phyloP scores from a whole-genome alignment of 768 basidiomycete species.

The Calocybe indica region DNA sequence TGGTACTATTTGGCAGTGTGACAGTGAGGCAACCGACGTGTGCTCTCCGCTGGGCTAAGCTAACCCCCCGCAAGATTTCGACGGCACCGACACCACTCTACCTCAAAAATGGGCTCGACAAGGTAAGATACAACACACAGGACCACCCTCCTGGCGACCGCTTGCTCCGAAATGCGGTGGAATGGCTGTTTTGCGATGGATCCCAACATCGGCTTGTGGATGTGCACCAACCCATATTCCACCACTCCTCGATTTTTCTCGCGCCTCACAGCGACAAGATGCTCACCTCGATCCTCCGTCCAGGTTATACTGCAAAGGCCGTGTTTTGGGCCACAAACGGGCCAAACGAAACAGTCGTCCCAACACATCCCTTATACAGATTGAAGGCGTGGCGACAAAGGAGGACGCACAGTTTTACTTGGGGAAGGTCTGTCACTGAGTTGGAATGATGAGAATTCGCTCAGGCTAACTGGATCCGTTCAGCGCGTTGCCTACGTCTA shows the following conservation, averaged over 20 bases:
- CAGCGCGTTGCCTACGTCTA: constrained; percentile 98
- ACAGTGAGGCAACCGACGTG: too few species aligned
- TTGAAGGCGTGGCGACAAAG: constrained; percentile 92
- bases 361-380: constrained; percentile 94
- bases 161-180: constrained; percentile 11
- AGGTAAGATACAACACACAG: constrained; percentile 43
- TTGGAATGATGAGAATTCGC: too few species aligned
- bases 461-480: background rate
- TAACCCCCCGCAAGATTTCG: constrained; percentile 34
- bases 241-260: constrained; percentile 1
- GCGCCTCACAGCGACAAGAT: background rate
- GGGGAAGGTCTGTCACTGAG: constrained; percentile 72
- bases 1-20: too few species aligned
- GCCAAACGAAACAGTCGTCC: constrained; percentile 95
- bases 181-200: constrained; percentile 40
- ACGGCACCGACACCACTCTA: constrained; percentile 43
- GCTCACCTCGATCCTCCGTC: constrained; percentile 13
- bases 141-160: too few species aligned
- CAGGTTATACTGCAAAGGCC: constrained; percentile 95
- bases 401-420: constrained; percentile 97
- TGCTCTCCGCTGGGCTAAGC: constrained; percentile 17
- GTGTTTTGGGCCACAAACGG: constrained; percentile 97
- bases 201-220: constrained; percentile 12
- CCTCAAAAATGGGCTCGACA: constrained; percentile 72
- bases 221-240: constrained; percentile 3